These are phyloP conservation scores for Erythrophleum fordii DNA, from an alignment of 306 rosid species.

Conservation along the genomic window DNA sequence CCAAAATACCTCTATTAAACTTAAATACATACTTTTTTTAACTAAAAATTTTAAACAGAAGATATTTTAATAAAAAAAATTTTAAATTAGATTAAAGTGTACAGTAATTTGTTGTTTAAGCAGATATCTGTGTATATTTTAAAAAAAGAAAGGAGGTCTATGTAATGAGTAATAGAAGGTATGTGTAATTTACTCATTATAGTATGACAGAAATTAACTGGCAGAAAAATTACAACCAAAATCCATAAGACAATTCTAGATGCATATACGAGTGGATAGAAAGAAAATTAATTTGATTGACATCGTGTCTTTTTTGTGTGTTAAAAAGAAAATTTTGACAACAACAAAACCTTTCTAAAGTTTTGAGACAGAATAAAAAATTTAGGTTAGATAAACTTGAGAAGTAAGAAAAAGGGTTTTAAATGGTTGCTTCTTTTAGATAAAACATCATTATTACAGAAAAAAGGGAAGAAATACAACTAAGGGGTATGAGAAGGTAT, in stretches of 20 bases:
- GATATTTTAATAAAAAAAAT: too few relatives aligned
- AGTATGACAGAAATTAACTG: background rate
- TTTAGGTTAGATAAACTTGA: background rate
- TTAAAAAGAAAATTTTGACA: constrained; percentile 10
- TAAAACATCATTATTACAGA: too few relatives aligned
- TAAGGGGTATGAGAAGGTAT: background rate
- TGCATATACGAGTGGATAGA: constrained; percentile 27
- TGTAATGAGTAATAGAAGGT: constrained; percentile 7
- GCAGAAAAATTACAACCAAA: constrained; percentile 17
- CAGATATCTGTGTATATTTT: too few relatives aligned
- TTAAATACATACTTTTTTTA: too few relatives aligned
- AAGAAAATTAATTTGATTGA: constrained; percentile 10
- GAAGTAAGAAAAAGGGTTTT: constrained; percentile 23
- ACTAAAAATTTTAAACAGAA: too few relatives aligned
- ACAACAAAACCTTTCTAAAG: background rate
- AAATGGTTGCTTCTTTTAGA: too few relatives aligned
- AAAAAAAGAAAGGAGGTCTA: too few relatives aligned
- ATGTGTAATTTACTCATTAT: too few relatives aligned
- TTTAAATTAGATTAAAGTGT: too few relatives aligned
- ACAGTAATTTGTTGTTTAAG: too few relatives aligned
- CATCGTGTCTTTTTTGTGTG: background rate
- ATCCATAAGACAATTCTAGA: constrained; percentile 32
- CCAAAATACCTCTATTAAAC: too few relatives aligned
- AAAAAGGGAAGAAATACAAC: background rate
- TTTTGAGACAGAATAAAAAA: constrained; percentile 3